Evolutionary conservation across 768 basidiomycete species (phyloP), one percentile per base, ranked within the genome.

Genomic region (Tephrocybe sp.): DNA sequence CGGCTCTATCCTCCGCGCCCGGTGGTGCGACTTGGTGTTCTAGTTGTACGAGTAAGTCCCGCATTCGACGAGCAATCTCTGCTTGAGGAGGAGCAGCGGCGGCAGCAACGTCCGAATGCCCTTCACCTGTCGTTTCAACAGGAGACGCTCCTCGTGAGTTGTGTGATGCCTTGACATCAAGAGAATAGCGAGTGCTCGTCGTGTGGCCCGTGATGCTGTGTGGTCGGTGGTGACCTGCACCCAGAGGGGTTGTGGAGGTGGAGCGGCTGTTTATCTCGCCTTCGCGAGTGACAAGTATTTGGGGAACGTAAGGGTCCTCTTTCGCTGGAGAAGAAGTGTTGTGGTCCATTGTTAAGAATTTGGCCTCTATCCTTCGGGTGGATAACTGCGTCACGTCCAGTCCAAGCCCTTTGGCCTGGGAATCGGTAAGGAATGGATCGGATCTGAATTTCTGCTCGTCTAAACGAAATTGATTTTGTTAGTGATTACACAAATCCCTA

Each of bases 341-440:
- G 22, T 41, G 25, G 33, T 52, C 39, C 1, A 47, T 36, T 27
- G 47, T n/a, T 25, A 50, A 21, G 47, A 58, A 58, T 36, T 49
- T 53, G 11, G 55, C 57, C 29, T 50, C 55, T 13, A 58, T 53
- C 13, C 54, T 46, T n/a, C 54, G 57, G 15, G 57, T 58, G 16
- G 52, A 10, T 36, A 49, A 55, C 12, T 49, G 45, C 21, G 52
- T 49, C 4, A 38, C 25, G 38, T 58, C 52, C 12, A 48, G 38
- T 12, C 57, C 57, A 9, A 58, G 45, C 12, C 49, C 47, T 54
- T 42, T 33, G 39, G 52, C 54, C 47, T 58, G 43, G 1, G 23
- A 25, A 42, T 58, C 55, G 33, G 57, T 58, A 24, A 58, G 47
- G 47, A 58, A 58, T 41, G 57, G 57, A 47, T 56, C 52, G 13